Percentiles rank a stretch among this genome's conserved stretches.
phyloP scores from a whole-genome alignment of 805 yeast genomes.

The Blastobotrys parvus region DNA sequence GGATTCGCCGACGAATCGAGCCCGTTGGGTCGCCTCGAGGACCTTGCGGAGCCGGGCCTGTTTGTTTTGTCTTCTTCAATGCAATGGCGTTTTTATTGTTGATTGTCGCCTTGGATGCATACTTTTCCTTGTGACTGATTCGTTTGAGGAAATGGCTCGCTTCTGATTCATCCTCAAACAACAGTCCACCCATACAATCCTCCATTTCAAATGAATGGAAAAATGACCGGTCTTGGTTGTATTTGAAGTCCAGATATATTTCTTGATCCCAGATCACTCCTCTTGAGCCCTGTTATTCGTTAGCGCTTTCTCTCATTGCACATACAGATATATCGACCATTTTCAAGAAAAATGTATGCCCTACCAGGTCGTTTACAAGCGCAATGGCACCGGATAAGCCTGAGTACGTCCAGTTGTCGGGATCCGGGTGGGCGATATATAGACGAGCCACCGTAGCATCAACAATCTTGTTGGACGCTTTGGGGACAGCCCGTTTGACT shows the following conservation, averaged over 20 bases:
- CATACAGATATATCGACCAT: constrained; percentile 59
- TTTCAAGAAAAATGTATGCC: constrained; percentile 87
- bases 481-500: constrained; percentile 82
- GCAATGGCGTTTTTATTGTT: constrained; percentile 86
- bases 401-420: constrained; percentile 74
- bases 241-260: constrained; percentile 75
- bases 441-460: constrained; percentile 87
- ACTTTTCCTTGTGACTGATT: constrained; percentile 64
- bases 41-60: constrained; percentile 34
- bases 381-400: constrained; percentile 84
- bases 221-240: constrained; percentile 88
- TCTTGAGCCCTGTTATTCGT: constrained; percentile 42
- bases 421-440: constrained; percentile 84
- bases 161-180: constrained; percentile 83
- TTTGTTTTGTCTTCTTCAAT: constrained; percentile 42
- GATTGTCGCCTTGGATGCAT: constrained; percentile 79
- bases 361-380: constrained; percentile 85
- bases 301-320: neutral
- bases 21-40: constrained; percentile 54
- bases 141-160: constrained; percentile 80
- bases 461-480: constrained; percentile 74
- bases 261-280: constrained; percentile 99
- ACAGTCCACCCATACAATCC: constrained; percentile 75
- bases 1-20: constrained; percentile 23
- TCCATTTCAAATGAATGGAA: constrained; percentile 94